Conservation (phyloP, 2,329 filamentous ascomycete genomes). For the Beauveria pseudobassiana region DNA sequence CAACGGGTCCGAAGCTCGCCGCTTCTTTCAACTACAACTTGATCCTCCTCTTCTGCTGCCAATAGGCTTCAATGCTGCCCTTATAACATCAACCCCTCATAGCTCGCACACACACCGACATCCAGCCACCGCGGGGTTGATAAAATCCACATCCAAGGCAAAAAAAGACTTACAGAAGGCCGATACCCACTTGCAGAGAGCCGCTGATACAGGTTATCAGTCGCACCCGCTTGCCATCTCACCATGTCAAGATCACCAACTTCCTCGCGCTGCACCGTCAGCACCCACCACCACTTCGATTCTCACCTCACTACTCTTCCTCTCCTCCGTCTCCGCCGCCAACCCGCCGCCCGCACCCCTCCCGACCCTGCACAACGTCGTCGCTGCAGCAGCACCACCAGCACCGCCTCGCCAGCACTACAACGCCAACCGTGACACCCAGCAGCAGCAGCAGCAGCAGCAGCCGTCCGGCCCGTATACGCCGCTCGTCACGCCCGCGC, state of each 20-base stretch:
- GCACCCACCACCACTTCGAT: background rate
- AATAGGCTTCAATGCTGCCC: background rate
- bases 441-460: background rate
- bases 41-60: no score
- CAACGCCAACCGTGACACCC: constrained; percentile 1
- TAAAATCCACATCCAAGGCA: background rate
- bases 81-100: background rate
- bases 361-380: background rate
- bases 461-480: constrained; percentile 15
- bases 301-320: background rate
- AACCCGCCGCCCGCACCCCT: background rate
- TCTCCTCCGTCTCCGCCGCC: background rate
- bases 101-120: background rate
- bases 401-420: background rate
- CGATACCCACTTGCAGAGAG: background rate
- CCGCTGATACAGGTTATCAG: no score
- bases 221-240: background rate
- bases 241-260: background rate
- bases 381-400: background rate
- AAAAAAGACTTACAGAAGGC: background rate
- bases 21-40: background rate
- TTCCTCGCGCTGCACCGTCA: no score
- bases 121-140: background rate
- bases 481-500: constrained; percentile 25
- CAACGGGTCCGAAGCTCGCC: background rate